These are phyloP conservation scores for Camellia lanceoleosa DNA, from an alignment of 148 eudicot genomes.

Conservation along the genomic window DNA sequence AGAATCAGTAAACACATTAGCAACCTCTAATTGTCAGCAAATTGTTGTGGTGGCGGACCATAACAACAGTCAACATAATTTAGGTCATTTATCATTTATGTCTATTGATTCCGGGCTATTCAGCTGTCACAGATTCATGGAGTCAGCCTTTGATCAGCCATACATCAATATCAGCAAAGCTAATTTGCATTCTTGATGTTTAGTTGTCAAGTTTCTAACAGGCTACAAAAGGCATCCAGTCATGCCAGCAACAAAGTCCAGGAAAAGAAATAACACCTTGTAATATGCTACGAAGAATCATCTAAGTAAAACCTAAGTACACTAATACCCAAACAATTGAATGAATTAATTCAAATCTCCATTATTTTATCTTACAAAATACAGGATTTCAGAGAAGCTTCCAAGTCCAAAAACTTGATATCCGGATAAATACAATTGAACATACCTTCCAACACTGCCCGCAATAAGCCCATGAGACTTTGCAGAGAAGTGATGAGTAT, in stretches of 20 bases:
- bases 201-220: not conserved
- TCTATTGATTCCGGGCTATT: not conserved
- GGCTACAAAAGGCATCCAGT: not conserved
- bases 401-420: not conserved
- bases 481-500: conserved; percentile 69
- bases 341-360: not conserved
- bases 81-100: not conserved
- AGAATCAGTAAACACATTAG: not conserved
- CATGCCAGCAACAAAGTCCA: not conserved
- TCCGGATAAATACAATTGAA: not conserved
- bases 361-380: not conserved
- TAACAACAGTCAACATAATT: not conserved
- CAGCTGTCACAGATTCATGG: not conserved
- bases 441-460: conserved; percentile 86
- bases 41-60: not conserved
- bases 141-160: not conserved
- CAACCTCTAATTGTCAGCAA: not conserved
- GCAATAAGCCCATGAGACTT: conserved; percentile 90
- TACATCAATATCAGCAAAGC: not conserved
- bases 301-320: not conserved
- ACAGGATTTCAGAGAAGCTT: not conserved
- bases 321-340: not conserved
- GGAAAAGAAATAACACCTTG: not conserved
- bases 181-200: not conserved
- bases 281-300: not conserved